Evolutionary conservation across 139 green algal species (phyloP).

Genomic region (Closterium sp.): DNA sequence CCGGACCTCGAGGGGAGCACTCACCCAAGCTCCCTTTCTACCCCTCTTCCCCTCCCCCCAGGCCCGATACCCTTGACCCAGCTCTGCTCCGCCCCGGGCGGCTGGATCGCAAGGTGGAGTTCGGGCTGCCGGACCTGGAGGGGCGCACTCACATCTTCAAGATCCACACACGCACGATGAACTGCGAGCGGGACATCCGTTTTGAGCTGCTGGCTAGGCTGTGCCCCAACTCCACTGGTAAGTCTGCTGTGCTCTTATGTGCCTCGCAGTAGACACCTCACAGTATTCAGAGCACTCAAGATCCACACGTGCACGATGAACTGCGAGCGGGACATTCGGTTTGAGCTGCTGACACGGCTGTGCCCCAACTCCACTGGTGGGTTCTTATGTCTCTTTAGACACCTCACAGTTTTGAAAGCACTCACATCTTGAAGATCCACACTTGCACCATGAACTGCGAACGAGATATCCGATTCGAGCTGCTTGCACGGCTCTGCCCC

Average conservation of each 20-base stretch:
- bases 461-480: conserved; percentile 89
- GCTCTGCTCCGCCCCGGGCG: conserved; percentile 91
- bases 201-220: conserved; percentile 88
- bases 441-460: conserved; percentile 95
- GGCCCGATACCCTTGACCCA: conserved; percentile 96
- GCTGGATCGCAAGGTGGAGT: conserved; percentile 97
- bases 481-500: conserved; percentile 89
- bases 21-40: neutral
- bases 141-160: conserved; percentile 93
- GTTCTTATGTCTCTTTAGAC: neutral
- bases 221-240: conserved; percentile 91
- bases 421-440: conserved; percentile 99
- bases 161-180: conserved; percentile 97
- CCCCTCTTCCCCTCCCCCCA: neutral
- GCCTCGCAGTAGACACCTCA: too few species aligned
- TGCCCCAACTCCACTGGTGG: conserved; percentile 88
- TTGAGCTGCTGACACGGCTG: conserved; percentile 86
- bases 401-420: conserved; percentile 55
- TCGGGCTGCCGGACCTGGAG: conserved; percentile 94
- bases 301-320: conserved; percentile 98
- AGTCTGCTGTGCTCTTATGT: too few species aligned
- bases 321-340: conserved; percentile 93
- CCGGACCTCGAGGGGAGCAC: conserved; percentile 88
- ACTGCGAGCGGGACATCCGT: conserved; percentile 93
- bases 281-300: conserved; percentile 70